A percentile compares a stretch with the other conserved stretches of the same genome.
These are phyloP conservation scores for Dothidotthia symphoricarpi DNA, from an alignment of 2,329 filamentous ascomycete species.

Conservation along the genomic window DNA sequence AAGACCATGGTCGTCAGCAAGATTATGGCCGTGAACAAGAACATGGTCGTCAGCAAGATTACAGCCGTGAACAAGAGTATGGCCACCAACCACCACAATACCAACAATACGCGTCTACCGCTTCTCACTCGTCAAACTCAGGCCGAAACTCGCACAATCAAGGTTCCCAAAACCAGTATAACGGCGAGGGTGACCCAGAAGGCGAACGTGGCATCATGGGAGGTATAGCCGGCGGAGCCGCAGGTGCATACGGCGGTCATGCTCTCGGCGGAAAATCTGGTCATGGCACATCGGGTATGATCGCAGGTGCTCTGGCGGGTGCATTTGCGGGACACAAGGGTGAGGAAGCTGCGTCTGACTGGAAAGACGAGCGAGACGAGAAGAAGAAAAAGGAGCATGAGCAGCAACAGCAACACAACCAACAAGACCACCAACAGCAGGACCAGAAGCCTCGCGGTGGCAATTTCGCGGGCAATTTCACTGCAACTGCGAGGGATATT, in stretches of 20 bases:
- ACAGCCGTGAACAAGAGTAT: constrained; percentile 11
- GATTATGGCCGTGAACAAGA: no score
- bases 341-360: constrained; percentile 23
- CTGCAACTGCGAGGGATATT: constrained; percentile 22
- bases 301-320: constrained; percentile 25
- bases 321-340: constrained; percentile 26
- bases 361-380: constrained; percentile 29
- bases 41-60: no score
- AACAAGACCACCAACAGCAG: constrained; percentile 10
- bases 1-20: no score
- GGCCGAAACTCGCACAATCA: constrained; percentile 26
- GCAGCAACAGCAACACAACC: constrained; percentile 16
- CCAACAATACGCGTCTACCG: constrained; percentile 23
- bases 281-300: constrained; percentile 21
- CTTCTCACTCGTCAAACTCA: constrained; percentile 20
- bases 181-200: constrained; percentile 21
- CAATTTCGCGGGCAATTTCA: constrained; percentile 28
- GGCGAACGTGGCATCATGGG: constrained; percentile 30
- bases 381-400: constrained; percentile 28
- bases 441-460: constrained; percentile 14
- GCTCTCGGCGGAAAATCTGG: constrained; percentile 26
- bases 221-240: constrained; percentile 26
- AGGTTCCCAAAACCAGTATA: constrained; percentile 24
- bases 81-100: constrained; percentile 24
- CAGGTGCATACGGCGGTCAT: constrained; percentile 28